phyloP scores from a whole-genome alignment of 768 basidiomycete species.

The Piloderma croceum region DNA sequence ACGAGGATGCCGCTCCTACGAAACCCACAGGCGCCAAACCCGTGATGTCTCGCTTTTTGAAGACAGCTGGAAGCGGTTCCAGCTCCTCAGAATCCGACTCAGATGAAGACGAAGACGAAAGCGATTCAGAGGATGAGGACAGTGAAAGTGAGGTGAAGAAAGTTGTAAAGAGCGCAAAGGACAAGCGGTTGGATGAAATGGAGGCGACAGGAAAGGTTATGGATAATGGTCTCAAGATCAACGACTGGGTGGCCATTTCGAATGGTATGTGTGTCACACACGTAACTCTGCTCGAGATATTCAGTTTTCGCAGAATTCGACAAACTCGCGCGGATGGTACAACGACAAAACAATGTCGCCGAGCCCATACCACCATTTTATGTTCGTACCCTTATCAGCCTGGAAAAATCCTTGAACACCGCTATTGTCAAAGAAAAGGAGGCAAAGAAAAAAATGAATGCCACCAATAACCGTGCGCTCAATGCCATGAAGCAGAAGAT shows the following conservation, averaged over 20 bases:
- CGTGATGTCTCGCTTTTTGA: slow-evolving; percentile 77
- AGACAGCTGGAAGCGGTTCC: slow-evolving; percentile 54
- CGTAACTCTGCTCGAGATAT: slow-evolving; percentile 4
- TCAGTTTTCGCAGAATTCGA: slow-evolving; percentile 71
- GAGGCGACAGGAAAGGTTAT: slow-evolving; percentile 86
- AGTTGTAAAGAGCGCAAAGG: slow-evolving; percentile 80
- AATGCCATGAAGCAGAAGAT: slow-evolving; percentile 98
- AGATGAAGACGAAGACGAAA: slow-evolving; percentile 51
- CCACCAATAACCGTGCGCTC: slow-evolving; percentile 86
- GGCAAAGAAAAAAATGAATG: slow-evolving; percentile 95
- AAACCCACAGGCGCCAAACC: slow-evolving; percentile 45
- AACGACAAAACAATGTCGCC: slow-evolving; percentile 77
- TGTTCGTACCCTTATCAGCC: slow-evolving; percentile 63
- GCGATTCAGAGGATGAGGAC: slow-evolving; percentile 45
- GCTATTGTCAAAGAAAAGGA: slow-evolving; percentile 84
- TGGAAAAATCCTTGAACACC: slow-evolving; percentile 71
- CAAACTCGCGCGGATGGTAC: slow-evolving; percentile 86
- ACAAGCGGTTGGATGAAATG: slow-evolving; percentile 92
- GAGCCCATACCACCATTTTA: slow-evolving; percentile 87
- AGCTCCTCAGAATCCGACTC: slow-evolving; percentile 50
- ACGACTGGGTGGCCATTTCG: slow-evolving; percentile 92
- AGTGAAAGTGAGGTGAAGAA: slow-evolving; percentile 68
- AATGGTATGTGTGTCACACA: slow-evolving; percentile 50
- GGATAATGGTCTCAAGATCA: slow-evolving; percentile 92
- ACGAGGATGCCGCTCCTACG: slow-evolving; percentile 50